Conservation (phyloP, 2,329 filamentous ascomycete genomes). For the Botrytis squamosa region DNA sequence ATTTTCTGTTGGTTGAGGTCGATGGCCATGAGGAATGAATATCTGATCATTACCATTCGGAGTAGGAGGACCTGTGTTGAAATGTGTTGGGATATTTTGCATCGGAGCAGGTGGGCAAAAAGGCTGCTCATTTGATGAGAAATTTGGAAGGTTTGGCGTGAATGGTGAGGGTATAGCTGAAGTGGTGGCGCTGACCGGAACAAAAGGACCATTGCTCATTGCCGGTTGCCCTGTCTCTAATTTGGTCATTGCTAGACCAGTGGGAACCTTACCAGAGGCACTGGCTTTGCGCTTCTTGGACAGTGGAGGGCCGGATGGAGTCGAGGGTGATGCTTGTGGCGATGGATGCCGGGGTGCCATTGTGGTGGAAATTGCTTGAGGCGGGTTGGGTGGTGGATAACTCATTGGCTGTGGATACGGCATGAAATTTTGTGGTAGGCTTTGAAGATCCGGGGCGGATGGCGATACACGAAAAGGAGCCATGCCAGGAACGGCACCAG, state of each 20-base stretch:
- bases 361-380: slow-evolving; percentile 44
- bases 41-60: slow-evolving; percentile 63
- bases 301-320: slow-evolving; percentile 62
- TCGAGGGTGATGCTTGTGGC: slow-evolving; percentile 66
- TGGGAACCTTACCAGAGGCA: slow-evolving; percentile 66
- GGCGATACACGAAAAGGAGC: slow-evolving; percentile 55
- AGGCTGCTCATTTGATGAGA: slow-evolving; percentile 42
- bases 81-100: slow-evolving; percentile 43
- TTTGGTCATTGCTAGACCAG: slow-evolving; percentile 76
- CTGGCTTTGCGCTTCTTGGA: slow-evolving; percentile 83
- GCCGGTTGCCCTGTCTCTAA: slow-evolving; percentile 57
- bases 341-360: slow-evolving; percentile 64
- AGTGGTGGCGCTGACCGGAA: slow-evolving; percentile 37
- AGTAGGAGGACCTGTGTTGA: slow-evolving; percentile 61
- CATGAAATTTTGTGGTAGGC: slow-evolving; percentile 52
- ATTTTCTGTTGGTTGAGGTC: slow-evolving; percentile 65
- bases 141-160: slow-evolving; percentile 48
- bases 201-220: slow-evolving; percentile 40
- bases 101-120: slow-evolving; percentile 29
- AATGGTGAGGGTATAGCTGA: slow-evolving; percentile 54
- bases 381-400: slow-evolving; percentile 39
- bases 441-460: slow-evolving; percentile 62
- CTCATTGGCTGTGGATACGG: slow-evolving; percentile 33
- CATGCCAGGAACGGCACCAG: slow-evolving; percentile 37
- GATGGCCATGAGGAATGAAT: slow-evolving; percentile 55